Percentiles rank a stretch among this genome's conserved stretches.
Evolutionary conservation across 306 rosid species (phyloP).

Genomic region (Sesbania bispinosa): DNA sequence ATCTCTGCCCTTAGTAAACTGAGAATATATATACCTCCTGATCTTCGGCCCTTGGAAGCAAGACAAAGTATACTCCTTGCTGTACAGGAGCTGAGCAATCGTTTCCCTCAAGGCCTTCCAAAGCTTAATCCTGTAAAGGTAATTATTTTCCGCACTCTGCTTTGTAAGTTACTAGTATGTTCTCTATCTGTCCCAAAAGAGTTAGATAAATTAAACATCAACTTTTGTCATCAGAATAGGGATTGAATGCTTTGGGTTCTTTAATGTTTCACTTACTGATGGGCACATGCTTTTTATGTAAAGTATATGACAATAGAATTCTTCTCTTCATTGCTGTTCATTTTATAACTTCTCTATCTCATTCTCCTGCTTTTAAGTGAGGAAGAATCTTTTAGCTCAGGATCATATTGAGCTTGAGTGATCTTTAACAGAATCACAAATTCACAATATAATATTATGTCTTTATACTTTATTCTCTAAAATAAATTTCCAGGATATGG

Average conservation of each 20-base stretch:
- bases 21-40: conserved; percentile 77
- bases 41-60: conserved; percentile 93
- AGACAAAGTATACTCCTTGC: conserved; percentile 95
- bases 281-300: not conserved
- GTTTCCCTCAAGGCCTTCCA: conserved; percentile 94
- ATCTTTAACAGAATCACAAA: not conserved
- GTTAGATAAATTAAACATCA: not conserved
- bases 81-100: conserved; percentile 79
- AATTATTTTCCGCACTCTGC: conserved; percentile 26
- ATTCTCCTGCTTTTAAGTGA: not conserved
- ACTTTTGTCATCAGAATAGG: not conserved
- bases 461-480: conserved; percentile 21
- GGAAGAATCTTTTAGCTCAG: not conserved
- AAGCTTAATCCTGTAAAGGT: conserved; percentile 95
- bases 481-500: conserved; percentile 71
- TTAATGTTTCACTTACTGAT: conserved; percentile 3
- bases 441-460: too few species aligned
- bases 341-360: conserved; percentile 4
- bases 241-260: not conserved
- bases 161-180: conserved; percentile 19
- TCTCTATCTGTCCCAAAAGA: not conserved
- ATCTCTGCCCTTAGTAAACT: conserved; percentile 85
- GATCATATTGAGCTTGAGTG: not conserved
- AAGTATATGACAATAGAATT: not conserved
- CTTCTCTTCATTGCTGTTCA: not conserved